A percentile compares a stretch with the other conserved stretches of the same genome.
Evolutionary conservation across 2,329 filamentous ascomycete genomes (phyloP).

Genomic region (Graphilbum sp.): DNA sequence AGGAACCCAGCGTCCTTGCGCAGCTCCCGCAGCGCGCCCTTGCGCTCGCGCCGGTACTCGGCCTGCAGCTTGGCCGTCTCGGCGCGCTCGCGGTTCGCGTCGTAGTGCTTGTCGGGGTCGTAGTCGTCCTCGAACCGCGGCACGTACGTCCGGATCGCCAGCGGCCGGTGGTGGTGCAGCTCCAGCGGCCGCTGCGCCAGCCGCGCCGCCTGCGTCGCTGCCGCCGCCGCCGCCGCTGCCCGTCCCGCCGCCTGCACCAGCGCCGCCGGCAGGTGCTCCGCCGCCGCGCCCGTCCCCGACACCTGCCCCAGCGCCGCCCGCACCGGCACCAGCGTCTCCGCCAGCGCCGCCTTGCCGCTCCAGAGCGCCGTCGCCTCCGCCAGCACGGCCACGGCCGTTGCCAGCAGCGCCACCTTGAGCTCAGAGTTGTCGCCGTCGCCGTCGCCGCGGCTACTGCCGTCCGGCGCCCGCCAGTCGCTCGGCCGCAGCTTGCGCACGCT

Average conservation of each 20-base stretch:
- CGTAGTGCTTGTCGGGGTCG: constrained; percentile 94
- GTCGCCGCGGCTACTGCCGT: too few relatives aligned
- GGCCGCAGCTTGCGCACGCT: constrained; percentile 6
- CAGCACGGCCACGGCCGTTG: constrained; percentile 48
- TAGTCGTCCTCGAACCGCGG: constrained; percentile 95
- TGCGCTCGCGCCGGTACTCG: constrained; percentile 89
- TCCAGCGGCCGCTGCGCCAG: constrained; percentile 61
- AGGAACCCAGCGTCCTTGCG: constrained; percentile 92
- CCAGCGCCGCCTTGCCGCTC: constrained; percentile 56
- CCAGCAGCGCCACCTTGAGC: constrained; percentile 43
- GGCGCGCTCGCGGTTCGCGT: constrained; percentile 78
- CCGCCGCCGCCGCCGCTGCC: constrained; percentile 27
- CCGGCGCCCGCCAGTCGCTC: constrained; percentile 10
- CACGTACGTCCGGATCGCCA: constrained; percentile 73
- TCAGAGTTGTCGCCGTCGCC: too few relatives aligned
- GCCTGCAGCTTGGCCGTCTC: constrained; percentile 70
- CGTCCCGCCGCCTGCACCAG: constrained; percentile 25
- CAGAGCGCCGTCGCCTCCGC: constrained; percentile 56
- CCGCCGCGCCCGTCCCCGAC: constrained; percentile 31
- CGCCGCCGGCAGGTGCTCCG: constrained; percentile 29
- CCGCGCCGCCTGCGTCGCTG: constrained; percentile 43
- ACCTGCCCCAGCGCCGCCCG: constrained; percentile 44
- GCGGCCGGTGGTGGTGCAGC: constrained; percentile 75
- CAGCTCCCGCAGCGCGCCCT: constrained; percentile 85
- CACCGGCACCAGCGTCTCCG: constrained; percentile 59